A percentile compares a stretch with the other conserved stretches of the same genome.
phyloP scores from a whole-genome alignment of 495 filamentous ascomycete species.

The Penicillium arizonense region DNA sequence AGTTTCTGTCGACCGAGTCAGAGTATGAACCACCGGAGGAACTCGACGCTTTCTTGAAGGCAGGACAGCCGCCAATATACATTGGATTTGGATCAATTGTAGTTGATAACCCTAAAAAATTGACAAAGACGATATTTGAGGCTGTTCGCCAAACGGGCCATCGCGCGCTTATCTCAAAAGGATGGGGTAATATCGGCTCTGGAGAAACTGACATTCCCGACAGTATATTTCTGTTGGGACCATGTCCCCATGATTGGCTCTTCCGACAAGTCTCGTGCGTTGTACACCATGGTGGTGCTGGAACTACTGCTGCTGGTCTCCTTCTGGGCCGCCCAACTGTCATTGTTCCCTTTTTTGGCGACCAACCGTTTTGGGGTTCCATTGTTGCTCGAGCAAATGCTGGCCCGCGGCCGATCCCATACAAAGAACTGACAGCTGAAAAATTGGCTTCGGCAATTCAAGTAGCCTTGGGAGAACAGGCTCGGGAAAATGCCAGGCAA shows the following conservation, averaged over 20 bases:
- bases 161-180: conserved; percentile 74
- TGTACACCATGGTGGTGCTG: conserved; percentile 80
- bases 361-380: conserved; percentile 83
- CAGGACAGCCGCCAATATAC: conserved; percentile 70
- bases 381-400: conserved; percentile 72
- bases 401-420: conserved; percentile 68
- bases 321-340: conserved; percentile 67
- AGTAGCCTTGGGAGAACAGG: conserved; percentile 55
- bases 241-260: conserved; percentile 80
- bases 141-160: conserved; percentile 64
- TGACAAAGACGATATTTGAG: conserved; percentile 68
- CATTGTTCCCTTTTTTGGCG: conserved; percentile 82
- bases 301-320: conserved; percentile 76
- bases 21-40: conserved; percentile 61
- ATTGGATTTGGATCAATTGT: conserved; percentile 84
- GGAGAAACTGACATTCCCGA: conserved; percentile 58
- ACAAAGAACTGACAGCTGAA: conserved; percentile 62
- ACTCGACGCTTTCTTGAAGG: conserved; percentile 62
- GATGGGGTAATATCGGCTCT: conserved; percentile 74
- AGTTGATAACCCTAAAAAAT: conserved; percentile 65
- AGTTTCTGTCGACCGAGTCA: conserved; percentile 63
- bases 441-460: conserved; percentile 61
- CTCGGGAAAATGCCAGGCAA: conserved; percentile 33
- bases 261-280: conserved; percentile 73
- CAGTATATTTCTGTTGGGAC: conserved; percentile 73